These are phyloP conservation scores for Tylopilus sp. DNA, from an alignment of 1,284 basidiomycete species.

Conservation along the genomic window DNA sequence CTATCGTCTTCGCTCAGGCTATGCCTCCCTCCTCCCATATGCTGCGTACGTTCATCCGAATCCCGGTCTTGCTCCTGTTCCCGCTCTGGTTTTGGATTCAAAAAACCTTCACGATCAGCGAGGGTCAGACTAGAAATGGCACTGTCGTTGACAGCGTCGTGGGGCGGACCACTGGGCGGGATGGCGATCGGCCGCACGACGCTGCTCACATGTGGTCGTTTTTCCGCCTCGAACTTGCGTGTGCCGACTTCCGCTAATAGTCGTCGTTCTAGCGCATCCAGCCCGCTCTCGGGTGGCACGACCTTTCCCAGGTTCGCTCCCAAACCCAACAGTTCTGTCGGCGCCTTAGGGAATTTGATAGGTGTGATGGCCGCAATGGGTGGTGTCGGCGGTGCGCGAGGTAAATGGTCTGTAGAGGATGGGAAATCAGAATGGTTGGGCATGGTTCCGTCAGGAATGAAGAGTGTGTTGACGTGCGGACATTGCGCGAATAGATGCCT, in stretches of 20 bases:
- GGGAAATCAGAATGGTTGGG: constrained; percentile 6
- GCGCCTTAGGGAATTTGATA: constrained; percentile 34
- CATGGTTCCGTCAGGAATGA: constrained; percentile 13
- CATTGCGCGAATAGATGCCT: constrained; percentile 19
- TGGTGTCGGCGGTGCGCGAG: constrained; percentile 45
- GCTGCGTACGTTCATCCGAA: constrained; percentile 49
- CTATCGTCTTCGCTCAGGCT: constrained; percentile 34
- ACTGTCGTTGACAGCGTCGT: constrained; percentile 55
- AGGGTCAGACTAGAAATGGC: constrained; percentile 71
- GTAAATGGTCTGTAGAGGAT: constrained; percentile 13
- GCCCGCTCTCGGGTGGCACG: constrained; percentile 39
- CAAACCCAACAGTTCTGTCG: constrained; percentile 23
- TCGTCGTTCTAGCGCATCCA: constrained; percentile 60
- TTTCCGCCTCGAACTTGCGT: constrained; percentile 40
- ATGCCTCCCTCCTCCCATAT: constrained; percentile 34
- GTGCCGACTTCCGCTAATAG: constrained; percentile 66
- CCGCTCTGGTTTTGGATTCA: constrained; percentile 20
- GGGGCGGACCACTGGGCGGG: constrained; percentile 33
- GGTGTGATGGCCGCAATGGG: constrained; percentile 47
- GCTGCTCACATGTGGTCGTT: constrained; percentile 45
- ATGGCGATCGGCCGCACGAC: constrained; percentile 45
- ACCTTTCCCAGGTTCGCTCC: constrained; percentile 20
- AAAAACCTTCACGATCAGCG: constrained; percentile 39
- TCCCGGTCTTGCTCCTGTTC: constrained; percentile 41
- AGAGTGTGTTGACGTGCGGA: constrained; percentile 27